These are phyloP conservation scores for Sphenostylis stenocarpa DNA, from an alignment of 306 rosid genomes.

Conservation along the genomic window DNA sequence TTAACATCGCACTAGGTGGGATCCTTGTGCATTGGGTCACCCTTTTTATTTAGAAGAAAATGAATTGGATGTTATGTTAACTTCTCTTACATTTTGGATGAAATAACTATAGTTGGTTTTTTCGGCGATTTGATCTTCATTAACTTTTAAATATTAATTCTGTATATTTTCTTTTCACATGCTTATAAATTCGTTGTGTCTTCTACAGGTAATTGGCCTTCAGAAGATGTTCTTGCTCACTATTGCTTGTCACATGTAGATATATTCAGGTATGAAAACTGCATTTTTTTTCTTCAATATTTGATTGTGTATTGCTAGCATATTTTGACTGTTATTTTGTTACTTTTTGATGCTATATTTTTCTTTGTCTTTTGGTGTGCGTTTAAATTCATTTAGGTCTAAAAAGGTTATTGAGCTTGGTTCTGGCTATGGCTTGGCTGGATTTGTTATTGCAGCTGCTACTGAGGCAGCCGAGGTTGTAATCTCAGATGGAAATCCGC, in stretches of 20 bases:
- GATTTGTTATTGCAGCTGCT: conserved; percentile 78
- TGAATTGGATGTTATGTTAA: conserved; percentile 17
- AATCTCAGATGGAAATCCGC: conserved; percentile 95
- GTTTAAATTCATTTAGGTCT: conserved; percentile 48
- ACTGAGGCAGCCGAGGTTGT: conserved; percentile 80
- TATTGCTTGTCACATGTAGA: conserved; percentile 67
- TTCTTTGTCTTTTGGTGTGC: not conserved
- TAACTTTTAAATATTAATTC: not conserved
- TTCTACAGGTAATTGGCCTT: conserved; percentile 93
- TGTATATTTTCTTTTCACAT: not conserved
- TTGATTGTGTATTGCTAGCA: conserved; percentile 18
- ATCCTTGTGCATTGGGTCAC: not conserved
- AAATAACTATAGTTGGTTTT: not conserved
- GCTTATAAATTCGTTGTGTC: conserved; percentile 7
- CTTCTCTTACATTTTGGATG: conserved; percentile 6
- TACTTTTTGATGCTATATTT: conserved; percentile 3
- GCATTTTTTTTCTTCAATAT: conserved; percentile 15
- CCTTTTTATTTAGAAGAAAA: not conserved
- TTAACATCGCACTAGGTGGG: not conserved
- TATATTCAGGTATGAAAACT: conserved; percentile 60
- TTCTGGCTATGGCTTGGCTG: conserved; percentile 94
- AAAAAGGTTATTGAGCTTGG: conserved; percentile 94
- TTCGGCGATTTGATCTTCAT: conserved; percentile 1
- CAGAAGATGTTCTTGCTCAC: conserved; percentile 93
- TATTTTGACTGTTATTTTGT: conserved; percentile 28